phyloP scores from a whole-genome alignment of 306 rosid genomes.

The Senna siamea region DNA sequence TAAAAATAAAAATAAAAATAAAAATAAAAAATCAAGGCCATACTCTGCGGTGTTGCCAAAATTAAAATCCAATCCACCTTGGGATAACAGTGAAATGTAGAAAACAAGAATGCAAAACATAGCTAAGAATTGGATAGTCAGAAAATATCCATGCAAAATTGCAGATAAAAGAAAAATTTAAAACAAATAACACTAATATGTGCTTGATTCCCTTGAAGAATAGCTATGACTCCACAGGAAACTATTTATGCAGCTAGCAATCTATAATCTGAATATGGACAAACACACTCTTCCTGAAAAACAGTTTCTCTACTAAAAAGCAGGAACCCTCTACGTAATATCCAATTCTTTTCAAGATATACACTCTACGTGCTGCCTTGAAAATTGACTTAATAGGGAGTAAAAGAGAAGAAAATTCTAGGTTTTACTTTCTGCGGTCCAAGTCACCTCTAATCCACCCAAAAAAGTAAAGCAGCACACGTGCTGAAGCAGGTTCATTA shows the following conservation, averaged over 20 bases:
- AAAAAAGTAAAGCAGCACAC: background rate
- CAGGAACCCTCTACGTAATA: background rate
- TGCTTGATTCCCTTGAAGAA: background rate
- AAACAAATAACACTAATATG: background rate
- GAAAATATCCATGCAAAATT: background rate
- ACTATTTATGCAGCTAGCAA: background rate
- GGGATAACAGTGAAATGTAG: background rate
- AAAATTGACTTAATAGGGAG: background rate
- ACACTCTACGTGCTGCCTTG: background rate
- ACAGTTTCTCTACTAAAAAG: background rate
- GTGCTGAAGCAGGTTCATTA: background rate
- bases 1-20: no score
- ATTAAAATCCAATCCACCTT: conserved; percentile 1
- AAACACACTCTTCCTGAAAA: background rate
- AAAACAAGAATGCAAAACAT: background rate
- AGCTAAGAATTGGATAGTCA: background rate
- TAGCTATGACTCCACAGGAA: background rate
- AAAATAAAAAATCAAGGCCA: no score
- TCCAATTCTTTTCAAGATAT: background rate
- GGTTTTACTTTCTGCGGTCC: background rate
- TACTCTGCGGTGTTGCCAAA: background rate
- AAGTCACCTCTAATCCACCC: background rate
- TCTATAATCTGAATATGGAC: background rate
- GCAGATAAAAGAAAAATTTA: background rate
- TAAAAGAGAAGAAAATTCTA: background rate